Conservation (phyloP, 2,329 filamentous ascomycete species). For the Diaporthe citriasiana region DNA sequence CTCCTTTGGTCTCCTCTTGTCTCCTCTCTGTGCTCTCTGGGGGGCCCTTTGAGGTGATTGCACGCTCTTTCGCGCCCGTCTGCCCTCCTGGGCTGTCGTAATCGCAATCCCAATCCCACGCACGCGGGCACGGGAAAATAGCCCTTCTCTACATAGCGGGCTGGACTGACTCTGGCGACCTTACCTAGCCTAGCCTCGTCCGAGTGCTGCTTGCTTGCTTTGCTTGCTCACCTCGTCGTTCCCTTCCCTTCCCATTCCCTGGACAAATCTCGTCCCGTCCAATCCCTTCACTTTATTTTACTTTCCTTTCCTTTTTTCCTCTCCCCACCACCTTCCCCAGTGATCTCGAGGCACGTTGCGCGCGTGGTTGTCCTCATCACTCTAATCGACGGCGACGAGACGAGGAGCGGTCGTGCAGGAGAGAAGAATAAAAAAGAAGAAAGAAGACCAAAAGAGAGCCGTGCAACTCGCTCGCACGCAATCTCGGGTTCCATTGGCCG, state of each 20-base stretch:
- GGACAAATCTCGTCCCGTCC: constrained; percentile 22
- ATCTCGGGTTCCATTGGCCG: constrained; percentile 23
- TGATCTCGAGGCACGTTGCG: constrained; percentile 43
- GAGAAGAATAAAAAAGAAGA: constrained; percentile 29
- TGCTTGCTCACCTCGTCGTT: constrained; percentile 16
- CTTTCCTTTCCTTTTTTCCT: constrained; percentile 12
- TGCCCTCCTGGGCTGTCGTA: constrained; percentile 31
- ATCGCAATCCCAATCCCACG: constrained; percentile 27
- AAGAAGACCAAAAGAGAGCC: neutral
- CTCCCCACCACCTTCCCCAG: constrained; percentile 35
- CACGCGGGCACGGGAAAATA: constrained; percentile 20
- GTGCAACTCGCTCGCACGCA: neutral
- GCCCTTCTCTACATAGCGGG: constrained; percentile 15
- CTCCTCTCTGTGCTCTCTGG: neutral
- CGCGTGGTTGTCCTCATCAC: constrained; percentile 43
- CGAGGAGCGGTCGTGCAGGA: constrained; percentile 40
- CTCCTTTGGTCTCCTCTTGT: constrained; percentile 27
- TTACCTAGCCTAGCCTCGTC: constrained; percentile 2
- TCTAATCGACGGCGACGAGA: constrained; percentile 38
- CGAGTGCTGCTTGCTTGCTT: neutral
- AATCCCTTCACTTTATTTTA: constrained; percentile 9
- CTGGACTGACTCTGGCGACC: constrained; percentile 9
- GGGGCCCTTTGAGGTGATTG: constrained; percentile 28
- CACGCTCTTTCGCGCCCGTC: constrained; percentile 26
- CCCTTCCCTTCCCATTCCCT: neutral